Percentiles rank a stretch among this genome's conserved stretches.
Conservation (phyloP, 176 grass and related monocot genomes). For the Triticum timopheevii region DNA sequence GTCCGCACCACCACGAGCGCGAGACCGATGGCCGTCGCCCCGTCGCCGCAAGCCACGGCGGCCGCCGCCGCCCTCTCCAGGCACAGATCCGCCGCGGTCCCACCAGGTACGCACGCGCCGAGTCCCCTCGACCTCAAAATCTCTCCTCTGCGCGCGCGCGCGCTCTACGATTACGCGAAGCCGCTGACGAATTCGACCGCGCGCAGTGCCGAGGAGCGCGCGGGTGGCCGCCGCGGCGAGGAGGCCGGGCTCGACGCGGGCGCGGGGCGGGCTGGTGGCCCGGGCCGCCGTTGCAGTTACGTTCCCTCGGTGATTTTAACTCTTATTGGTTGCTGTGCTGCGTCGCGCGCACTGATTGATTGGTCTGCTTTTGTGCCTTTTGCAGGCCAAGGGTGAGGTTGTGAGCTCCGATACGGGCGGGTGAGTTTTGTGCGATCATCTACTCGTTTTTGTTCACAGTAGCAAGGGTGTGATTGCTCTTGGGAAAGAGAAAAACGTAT, state of each 20-base stretch:
- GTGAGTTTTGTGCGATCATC: neutral
- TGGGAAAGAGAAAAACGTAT: neutral
- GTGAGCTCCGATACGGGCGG: conserved; percentile 21
- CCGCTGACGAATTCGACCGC: neutral
- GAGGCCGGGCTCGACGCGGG: neutral
- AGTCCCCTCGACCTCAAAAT: neutral
- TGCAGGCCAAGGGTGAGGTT: conserved; percentile 39
- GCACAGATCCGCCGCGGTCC: conserved; percentile 22
- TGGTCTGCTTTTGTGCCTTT: neutral
- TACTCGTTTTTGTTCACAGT: neutral
- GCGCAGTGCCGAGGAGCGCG: conserved; percentile 25
- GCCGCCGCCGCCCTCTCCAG: neutral
- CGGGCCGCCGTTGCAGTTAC: conserved; percentile 39
- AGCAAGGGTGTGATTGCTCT: neutral
- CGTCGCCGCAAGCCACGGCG: conserved; percentile 26
- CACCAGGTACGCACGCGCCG: neutral
- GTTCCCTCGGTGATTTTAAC: neutral
- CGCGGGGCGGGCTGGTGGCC: conserved; percentile 27
- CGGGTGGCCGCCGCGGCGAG: conserved; percentile 17
- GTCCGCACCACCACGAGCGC: neutral
- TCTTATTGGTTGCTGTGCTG: neutral
- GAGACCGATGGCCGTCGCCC: conserved; percentile 31
- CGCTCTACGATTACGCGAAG: neutral
- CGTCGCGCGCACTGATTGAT: neutral
- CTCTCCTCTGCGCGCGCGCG: neutral